Conservation (phyloP, 2,329 filamentous ascomycete species). For the Akanthomyces dipterigenus region DNA sequence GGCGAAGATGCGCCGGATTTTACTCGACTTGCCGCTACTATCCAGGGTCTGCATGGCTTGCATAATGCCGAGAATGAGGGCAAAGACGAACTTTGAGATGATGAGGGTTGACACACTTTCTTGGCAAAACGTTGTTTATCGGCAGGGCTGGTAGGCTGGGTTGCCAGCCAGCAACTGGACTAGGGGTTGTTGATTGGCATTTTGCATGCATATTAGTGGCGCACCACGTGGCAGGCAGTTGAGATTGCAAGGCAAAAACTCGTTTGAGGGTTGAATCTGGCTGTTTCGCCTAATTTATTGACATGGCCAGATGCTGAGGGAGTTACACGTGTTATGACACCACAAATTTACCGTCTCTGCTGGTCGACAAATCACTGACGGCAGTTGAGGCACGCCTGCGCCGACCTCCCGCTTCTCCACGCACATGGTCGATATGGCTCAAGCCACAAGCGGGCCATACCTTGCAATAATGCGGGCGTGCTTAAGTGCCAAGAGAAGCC, state of each 20-base stretch:
- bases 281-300: not conserved
- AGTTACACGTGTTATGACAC: not conserved
- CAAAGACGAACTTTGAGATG: conserved; percentile 25
- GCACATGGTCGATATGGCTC: not conserved
- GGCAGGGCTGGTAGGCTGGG: not conserved
- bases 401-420: conserved; percentile 2
- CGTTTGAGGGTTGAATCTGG: not conserved
- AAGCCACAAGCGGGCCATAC: conserved; percentile 6
- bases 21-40: conserved; percentile 31
- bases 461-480: not conserved
- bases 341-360: not conserved
- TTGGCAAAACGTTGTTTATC: not conserved
- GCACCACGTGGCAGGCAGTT: not conserved
- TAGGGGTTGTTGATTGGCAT: too few relatives aligned
- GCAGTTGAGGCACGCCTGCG: not conserved
- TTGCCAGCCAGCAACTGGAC: not conserved
- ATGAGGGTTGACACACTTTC: not conserved
- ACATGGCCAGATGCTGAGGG: not conserved
- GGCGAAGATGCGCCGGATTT: conserved; percentile 56
- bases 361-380: conserved; percentile 4
- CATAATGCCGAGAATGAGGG: conserved; percentile 3
- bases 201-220: not conserved
- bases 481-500: not conserved
- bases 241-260: not conserved
- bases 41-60: conserved; percentile 18